Evolutionary conservation across 306 rosid genomes (phyloP), one percentile per base, ranked within the genome.

Genomic region (Heteromeles arbutifolia): DNA sequence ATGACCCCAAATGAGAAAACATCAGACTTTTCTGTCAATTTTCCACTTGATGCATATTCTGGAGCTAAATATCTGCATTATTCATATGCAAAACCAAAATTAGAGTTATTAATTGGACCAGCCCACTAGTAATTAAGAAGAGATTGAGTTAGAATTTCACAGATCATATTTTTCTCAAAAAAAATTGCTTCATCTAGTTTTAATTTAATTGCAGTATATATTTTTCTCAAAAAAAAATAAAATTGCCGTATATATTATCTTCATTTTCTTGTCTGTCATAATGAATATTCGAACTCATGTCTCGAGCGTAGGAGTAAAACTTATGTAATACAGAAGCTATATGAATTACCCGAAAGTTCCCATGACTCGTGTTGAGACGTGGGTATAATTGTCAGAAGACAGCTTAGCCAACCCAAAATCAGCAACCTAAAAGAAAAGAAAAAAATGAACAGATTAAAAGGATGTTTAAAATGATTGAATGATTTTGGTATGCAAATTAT

Each of bases 21-120:
- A 31, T 94, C 98, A 3, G 98, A 94, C 32, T 94, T 94, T 44
- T 91, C 98, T 0, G 98, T 80, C 79, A 94, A 41, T 71, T 92
- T 94, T 72, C 98, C 98, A 73, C 98, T 94, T 50, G 98, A 84
- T 37, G 98, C 98, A 69, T 94, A 94, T 82, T 94, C 97, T 8
- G 97, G 98, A 34, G 98, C 98, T 79, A 94, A 81, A 79, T 94
- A 94, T 82, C 98, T 94, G 84, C 75, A 29, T 85, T 63, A 72
- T 69, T 57, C 31, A 58, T 52, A 74, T 7, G 66, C 29, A 68
- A 29, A 53, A 71, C 50, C 75, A 32, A 8, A 53, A 31, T 13
- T 29, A 48, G 13, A 28, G 48, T 45, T 69, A 12, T 22, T 26
- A 68, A 43, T 15, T 14, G 15, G 32, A 39, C 8, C 56, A 45